phyloP scores from a whole-genome alignment of 345 rosid species.

The Acer campestre region DNA sequence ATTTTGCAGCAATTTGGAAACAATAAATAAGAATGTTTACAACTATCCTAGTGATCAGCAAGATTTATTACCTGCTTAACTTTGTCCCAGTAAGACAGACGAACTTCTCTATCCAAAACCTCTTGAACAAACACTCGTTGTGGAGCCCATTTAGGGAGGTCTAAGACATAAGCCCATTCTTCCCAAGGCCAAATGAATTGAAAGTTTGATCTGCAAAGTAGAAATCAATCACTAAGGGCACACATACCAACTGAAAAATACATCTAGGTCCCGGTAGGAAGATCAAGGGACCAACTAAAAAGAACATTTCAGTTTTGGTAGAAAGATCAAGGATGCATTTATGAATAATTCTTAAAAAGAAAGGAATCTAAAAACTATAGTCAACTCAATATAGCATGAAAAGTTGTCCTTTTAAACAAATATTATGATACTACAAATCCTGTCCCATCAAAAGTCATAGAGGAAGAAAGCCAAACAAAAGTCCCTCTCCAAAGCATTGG shows the following conservation, averaged over 20 bases:
- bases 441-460: not conserved
- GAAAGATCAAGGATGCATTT: not conserved
- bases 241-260: not conserved
- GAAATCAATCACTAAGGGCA: constrained; percentile 17
- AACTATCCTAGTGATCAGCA: not conserved
- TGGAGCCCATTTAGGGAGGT: constrained; percentile 98
- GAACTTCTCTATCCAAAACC: constrained; percentile 96
- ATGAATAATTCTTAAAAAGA: not conserved
- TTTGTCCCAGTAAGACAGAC: constrained; percentile 97
- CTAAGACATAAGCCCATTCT: constrained; percentile 97
- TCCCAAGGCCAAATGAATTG: constrained; percentile 99
- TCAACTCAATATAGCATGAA: not conserved
- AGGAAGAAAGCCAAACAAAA: not conserved
- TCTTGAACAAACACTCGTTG: constrained; percentile 98
- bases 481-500: not conserved
- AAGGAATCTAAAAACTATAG: constrained; percentile 4
- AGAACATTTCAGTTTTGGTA: not conserved
- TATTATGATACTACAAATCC: not conserved
- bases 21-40: not conserved
- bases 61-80: constrained; percentile 76
- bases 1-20: not conserved
- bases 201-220: constrained; percentile 79
- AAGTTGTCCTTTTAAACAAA: not conserved
- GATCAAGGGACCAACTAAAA: constrained; percentile 3
- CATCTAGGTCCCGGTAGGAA: not conserved